Evolutionary conservation across 257 asterid genomes (phyloP), one percentile per base, ranked within the genome.

Genomic region (Solanum gracilifrons): DNA sequence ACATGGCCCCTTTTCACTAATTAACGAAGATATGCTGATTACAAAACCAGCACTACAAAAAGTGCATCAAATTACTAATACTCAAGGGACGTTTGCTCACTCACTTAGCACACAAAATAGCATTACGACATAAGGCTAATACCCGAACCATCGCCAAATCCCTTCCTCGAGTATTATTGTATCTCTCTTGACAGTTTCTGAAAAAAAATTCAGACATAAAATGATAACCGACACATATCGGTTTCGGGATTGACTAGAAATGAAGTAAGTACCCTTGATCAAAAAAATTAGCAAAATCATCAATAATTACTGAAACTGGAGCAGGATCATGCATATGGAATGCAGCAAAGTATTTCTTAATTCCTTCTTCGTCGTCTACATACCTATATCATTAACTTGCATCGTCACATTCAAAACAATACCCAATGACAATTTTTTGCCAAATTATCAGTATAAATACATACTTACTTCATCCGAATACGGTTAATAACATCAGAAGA

Each of bases 331-430:
- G 93, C 93, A 95, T 73, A 92, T 97, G 99, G 91, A 97, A 93
- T 85, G 98, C 98, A 89, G 99, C 97, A 90, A 95, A 95, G 66
- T 93, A 96, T 27, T 92, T 93, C 93, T 92, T 95, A 91, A 97
- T 92, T 89, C 94, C 99, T 87, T 95, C 95, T 41, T 92, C 96
- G 89, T 93, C 95, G 36, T 95, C 98, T 85, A 95, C 92, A 90
- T 97, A 95, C 94, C 99, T 97, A 85, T 21, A 87, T 62, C 32
- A 25, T 25, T 43, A 77, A 41, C 84, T 33, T 21, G 32, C 32
- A 10, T 0, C 25, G 71, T 64, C 87, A 74, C 33, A 58, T 43
- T 25, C 9, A 27, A 69, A 80, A 89, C 58, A 64, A n/a, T 23
- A 62, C 8, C 31, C 31, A 11, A 64, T n/a, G 32, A n/a, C 7